Percentiles rank a stretch among this genome's conserved stretches.
phyloP scores from a whole-genome alignment of 352 stramenopile genomes.

The Phytophthora sansomeana region DNA sequence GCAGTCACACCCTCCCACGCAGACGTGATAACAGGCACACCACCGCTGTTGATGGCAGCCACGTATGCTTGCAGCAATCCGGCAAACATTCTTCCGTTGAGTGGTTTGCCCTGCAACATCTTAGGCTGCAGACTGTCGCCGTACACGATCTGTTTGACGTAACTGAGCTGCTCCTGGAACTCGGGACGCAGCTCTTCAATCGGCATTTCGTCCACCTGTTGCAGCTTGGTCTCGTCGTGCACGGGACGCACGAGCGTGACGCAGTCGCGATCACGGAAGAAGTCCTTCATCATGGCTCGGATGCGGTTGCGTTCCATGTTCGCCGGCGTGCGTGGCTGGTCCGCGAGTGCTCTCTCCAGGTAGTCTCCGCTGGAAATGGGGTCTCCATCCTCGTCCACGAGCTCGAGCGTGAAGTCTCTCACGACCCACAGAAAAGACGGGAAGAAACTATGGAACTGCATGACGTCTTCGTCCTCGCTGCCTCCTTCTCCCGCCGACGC shows the following conservation, averaged over 20 bases:
- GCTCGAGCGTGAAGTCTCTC: slow-evolving; percentile 88
- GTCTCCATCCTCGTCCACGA: slow-evolving; percentile 87
- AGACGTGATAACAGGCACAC: slow-evolving; percentile 87
- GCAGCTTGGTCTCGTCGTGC: slow-evolving; percentile 78
- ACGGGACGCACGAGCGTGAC: slow-evolving; percentile 86
- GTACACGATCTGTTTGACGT: slow-evolving; percentile 80
- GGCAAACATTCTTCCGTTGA: slow-evolving; percentile 88
- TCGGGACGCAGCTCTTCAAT: slow-evolving; percentile 77
- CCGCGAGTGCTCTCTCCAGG: slow-evolving; percentile 76
- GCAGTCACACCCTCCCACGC: slow-evolving; percentile 88
- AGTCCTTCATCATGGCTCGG: slow-evolving; percentile 86
- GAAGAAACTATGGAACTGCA: slow-evolving; percentile 88
- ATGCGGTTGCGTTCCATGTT: slow-evolving; percentile 85
- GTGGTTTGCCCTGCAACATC: slow-evolving; percentile 78
- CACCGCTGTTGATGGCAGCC: slow-evolving; percentile 88
- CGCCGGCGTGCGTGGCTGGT: slow-evolving; percentile 71
- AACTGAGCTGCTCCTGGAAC: slow-evolving; percentile 75
- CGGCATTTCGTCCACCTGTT: slow-evolving; percentile 74
- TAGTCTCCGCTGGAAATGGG: slow-evolving; percentile 84
- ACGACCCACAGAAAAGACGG: slow-evolving; percentile 91
- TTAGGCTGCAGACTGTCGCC: slow-evolving; percentile 80
- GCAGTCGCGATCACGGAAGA: slow-evolving; percentile 85
- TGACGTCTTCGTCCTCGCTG: slow-evolving; percentile 60
- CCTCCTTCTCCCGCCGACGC: slow-evolving; percentile 40
- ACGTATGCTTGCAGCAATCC: slow-evolving; percentile 86